Evolutionary conservation across 768 basidiomycete species (phyloP).

Genomic region (Psilocybe cubensis): DNA sequence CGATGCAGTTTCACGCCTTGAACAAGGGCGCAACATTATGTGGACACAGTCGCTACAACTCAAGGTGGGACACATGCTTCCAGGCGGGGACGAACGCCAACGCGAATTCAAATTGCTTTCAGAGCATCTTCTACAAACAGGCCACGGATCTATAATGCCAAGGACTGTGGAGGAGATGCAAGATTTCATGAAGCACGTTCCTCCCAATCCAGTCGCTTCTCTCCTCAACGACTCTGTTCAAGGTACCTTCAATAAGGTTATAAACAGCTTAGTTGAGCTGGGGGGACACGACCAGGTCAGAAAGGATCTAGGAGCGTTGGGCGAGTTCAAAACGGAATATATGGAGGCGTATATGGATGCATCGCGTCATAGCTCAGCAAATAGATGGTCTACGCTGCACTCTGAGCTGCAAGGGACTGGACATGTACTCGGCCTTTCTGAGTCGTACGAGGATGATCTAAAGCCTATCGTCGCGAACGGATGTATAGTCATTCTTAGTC

Average conservation of each 20-base stretch:
- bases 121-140: not conserved
- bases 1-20: not conserved
- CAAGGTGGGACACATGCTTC: not conserved
- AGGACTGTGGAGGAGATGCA: not conserved
- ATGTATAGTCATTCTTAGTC: not conserved
- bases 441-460: not conserved
- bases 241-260: not conserved
- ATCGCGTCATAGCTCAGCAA: not conserved
- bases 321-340: not conserved
- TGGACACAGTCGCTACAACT: conserved; percentile 5
- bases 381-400: not conserved
- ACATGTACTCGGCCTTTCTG: not conserved
- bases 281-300: not conserved
- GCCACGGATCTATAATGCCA: not conserved
- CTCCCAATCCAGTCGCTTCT: not conserved
- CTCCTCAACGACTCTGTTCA: not conserved
- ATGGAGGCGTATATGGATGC: not conserved
- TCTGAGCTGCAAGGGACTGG: not conserved
- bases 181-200: not conserved
- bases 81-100: not conserved
- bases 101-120: not conserved
- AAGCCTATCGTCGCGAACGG: not conserved
- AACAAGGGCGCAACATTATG: conserved; percentile 1
- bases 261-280: not conserved
- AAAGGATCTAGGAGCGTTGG: not conserved